Conservation (phyloP, 352 stramenopile species). For the Hyaloperonospora arabidopsidis region DNA sequence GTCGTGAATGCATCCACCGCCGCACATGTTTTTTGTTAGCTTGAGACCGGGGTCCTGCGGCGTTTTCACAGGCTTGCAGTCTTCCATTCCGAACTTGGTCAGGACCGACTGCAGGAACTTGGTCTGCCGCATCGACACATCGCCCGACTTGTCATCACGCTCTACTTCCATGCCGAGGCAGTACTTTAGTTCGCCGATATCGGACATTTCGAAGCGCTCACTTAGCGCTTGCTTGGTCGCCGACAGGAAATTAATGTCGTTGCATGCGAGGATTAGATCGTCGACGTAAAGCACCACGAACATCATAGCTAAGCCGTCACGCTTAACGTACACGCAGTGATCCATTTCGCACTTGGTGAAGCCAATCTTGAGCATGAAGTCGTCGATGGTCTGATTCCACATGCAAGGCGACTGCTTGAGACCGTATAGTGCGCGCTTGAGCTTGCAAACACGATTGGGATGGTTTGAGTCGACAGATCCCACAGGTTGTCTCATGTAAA, state of each 20-base stretch:
- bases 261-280: neutral
- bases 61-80: neutral
- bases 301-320: neutral
- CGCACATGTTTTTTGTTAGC: neutral
- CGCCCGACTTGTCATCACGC: neutral
- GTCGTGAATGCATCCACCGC: neutral
- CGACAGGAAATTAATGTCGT: neutral
- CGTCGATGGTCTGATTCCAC: no score
- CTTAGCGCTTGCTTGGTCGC: neutral
- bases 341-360: no score
- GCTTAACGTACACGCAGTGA: neutral
- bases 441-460: no score
- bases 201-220: neutral
- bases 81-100: constrained; percentile 1
- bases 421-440: no score
- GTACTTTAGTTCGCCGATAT: constrained; percentile 2
- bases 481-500: no score
- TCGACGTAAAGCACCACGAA: neutral
- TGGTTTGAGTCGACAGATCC: no score
- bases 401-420: no score
- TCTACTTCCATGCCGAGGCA: neutral
- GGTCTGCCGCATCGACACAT: neutral
- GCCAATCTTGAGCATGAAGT: no score
- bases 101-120: constrained; percentile 1
- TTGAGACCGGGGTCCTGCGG: neutral